Conservation (phyloP, 2,329 filamentous ascomycete genomes). For the Colletotrichum gloeosporioides region DNA sequence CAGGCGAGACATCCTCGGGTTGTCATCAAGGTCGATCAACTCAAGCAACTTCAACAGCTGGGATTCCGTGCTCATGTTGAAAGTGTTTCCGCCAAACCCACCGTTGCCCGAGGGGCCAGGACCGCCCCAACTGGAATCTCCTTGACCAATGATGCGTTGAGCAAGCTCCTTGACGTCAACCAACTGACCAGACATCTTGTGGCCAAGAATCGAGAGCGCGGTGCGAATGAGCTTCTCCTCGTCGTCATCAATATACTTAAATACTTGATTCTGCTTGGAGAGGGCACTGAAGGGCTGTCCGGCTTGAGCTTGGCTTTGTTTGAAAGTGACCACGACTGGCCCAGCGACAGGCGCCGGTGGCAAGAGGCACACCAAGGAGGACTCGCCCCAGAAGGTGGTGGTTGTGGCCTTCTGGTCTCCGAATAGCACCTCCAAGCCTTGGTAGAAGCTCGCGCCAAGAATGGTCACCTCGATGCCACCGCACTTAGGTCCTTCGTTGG, state of each 20-base stretch:
- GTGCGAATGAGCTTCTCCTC: conserved; percentile 73
- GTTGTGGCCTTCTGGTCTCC: conserved; percentile 69
- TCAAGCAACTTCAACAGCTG: conserved; percentile 78
- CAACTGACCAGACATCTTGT: conserved; percentile 68
- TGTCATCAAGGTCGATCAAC: conserved; percentile 79
- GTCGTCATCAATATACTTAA: conserved; percentile 78
- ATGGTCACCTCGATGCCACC: conserved; percentile 90
- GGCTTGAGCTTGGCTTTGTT: conserved; percentile 50
- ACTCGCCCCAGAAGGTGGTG: conserved; percentile 81
- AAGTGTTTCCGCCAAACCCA: conserved; percentile 46
- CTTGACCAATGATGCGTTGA: conserved; percentile 60
- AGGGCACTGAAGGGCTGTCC: conserved; percentile 35
- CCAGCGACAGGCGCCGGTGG: conserved; percentile 74
- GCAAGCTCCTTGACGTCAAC: conserved; percentile 68
- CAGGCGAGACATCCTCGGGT: conserved; percentile 68
- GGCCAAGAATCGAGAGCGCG: conserved; percentile 67
- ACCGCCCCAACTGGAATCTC: conserved; percentile 53
- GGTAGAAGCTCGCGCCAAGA: conserved; percentile 80
- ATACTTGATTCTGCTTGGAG: conserved; percentile 53
- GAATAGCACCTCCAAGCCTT: conserved; percentile 82
- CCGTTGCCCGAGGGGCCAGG: conserved; percentile 37
- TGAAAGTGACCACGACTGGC: conserved; percentile 74
- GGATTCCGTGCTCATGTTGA: conserved; percentile 58
- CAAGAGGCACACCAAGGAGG: conserved; percentile 79
- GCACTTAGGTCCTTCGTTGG: conserved; percentile 78